These are phyloP conservation scores for Escallonia herrerae DNA, from an alignment of 129 eudicot genomes.

Conservation along the genomic window DNA sequence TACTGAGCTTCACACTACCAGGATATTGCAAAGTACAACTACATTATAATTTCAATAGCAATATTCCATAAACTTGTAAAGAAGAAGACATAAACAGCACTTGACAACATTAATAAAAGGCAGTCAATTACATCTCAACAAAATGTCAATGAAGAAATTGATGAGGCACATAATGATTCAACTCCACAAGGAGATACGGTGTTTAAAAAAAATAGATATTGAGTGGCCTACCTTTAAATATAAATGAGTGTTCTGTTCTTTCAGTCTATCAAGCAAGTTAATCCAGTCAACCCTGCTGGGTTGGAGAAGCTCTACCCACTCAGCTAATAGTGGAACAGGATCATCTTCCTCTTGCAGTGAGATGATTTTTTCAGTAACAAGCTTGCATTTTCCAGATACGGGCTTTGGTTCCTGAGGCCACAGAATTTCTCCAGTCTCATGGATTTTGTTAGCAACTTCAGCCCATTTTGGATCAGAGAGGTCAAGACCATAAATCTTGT, in stretches of 20 bases:
- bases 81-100: not conserved
- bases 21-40: too few species aligned
- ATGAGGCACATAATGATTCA: not conserved
- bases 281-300: slow-evolving; percentile 85
- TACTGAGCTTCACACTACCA: too few species aligned
- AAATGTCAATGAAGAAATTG: not conserved
- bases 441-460: slow-evolving; percentile 66
- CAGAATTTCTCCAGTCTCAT: slow-evolving; percentile 38
- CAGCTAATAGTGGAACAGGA: slow-evolving; percentile 47
- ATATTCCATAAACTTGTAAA: not conserved
- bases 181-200: not conserved
- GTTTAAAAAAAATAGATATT: not conserved
- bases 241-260: slow-evolving; percentile 33
- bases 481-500: slow-evolving; percentile 88
- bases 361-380: slow-evolving; percentile 61
- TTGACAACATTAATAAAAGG: not conserved
- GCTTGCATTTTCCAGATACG: slow-evolving; percentile 64
- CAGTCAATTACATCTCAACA: not conserved
- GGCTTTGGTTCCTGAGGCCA: slow-evolving; percentile 78
- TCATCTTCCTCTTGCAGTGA: slow-evolving; percentile 50
- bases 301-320: slow-evolving; percentile 71
- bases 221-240: slow-evolving; percentile 54
- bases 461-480: slow-evolving; percentile 74
- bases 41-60: too few species aligned
- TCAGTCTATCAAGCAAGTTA: slow-evolving; percentile 53